Percentiles rank a stretch among this genome's conserved stretches.
Conservation (phyloP, 192 early-diverging fungal genomes). For the Spizellomyces sp. region DNA sequence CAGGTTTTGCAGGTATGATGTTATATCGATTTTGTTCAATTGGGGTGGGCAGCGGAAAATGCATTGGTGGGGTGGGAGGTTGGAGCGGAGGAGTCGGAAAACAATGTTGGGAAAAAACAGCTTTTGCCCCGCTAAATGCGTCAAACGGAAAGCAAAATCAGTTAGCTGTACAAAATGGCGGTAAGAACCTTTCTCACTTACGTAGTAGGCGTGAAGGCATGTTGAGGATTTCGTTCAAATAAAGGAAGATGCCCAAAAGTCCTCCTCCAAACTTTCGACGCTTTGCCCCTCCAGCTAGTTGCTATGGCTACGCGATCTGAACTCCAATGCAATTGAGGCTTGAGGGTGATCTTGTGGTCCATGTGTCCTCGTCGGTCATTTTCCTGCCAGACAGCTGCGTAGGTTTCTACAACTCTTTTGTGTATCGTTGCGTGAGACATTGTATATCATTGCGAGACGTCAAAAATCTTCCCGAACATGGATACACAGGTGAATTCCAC, state of each 20-base stretch:
- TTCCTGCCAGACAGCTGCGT: too few species aligned
- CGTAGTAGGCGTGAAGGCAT: background rate
- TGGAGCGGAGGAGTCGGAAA: constrained; percentile 78
- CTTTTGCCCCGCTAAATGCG: constrained; percentile 41
- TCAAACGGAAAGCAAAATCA: background rate
- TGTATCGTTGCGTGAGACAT: too few species aligned
- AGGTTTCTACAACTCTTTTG: too few species aligned
- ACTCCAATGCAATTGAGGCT: too few species aligned
- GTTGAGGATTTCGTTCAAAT: background rate
- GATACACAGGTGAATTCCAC: background rate
- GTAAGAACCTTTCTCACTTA: background rate
- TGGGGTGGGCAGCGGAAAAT: constrained; percentile 88
- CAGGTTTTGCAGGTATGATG: constrained; percentile 78
- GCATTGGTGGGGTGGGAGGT: constrained; percentile 81
- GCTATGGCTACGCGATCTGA: too few species aligned
- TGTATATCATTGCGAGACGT: too few species aligned
- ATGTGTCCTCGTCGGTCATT: too few species aligned
- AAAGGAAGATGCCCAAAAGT: too few species aligned
- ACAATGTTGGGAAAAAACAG: constrained; percentile 87
- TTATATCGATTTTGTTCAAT: constrained; percentile 94
- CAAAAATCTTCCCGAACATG: too few species aligned
- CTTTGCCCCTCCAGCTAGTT: too few species aligned
- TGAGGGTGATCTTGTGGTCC: too few species aligned
- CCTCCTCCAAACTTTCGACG: too few species aligned
- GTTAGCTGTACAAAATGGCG: background rate